These are phyloP conservation scores for Kazachstania kunashirensis DNA, from an alignment of 805 yeast species.

Conservation along the genomic window DNA sequence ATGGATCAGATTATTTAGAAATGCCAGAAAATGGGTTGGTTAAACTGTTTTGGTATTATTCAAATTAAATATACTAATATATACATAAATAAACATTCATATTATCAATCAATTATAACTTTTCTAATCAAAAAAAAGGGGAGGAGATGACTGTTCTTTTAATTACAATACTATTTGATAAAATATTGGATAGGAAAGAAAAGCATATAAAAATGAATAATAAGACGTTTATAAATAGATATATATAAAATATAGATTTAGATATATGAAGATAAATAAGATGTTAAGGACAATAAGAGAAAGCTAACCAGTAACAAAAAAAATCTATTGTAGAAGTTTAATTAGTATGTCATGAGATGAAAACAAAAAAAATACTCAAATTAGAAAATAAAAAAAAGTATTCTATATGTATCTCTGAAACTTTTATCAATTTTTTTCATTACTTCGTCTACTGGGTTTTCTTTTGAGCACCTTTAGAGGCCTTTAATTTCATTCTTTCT, in stretches of 20 bases:
- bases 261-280: too few relatives aligned
- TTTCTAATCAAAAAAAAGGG: too few relatives aligned
- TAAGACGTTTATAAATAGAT: not conserved
- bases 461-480: constrained; percentile 38
- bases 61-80: not conserved
- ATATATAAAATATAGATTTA: constrained; percentile 1
- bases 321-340: too few relatives aligned
- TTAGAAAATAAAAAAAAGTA: too few relatives aligned
- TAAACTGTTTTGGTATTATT: constrained; percentile 3
- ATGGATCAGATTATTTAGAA: constrained; percentile 87
- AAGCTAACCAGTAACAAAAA: too few relatives aligned
- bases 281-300: not conserved
- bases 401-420: too few relatives aligned
- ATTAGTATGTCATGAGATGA: too few relatives aligned
- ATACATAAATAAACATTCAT: not conserved
- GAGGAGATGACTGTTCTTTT: not conserved
- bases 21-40: constrained; percentile 90
- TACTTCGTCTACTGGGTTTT: constrained; percentile 4
- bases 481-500: constrained; percentile 45
- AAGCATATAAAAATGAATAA: too few relatives aligned
- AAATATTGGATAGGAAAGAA: too few relatives aligned
- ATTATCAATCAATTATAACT: not conserved
- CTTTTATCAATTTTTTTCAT: too few relatives aligned
- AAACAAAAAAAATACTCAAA: too few relatives aligned
- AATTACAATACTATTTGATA: too few relatives aligned